phyloP scores from a whole-genome alignment of 108 stramenopile genomes.

The Cyclotella cryptica region DNA sequence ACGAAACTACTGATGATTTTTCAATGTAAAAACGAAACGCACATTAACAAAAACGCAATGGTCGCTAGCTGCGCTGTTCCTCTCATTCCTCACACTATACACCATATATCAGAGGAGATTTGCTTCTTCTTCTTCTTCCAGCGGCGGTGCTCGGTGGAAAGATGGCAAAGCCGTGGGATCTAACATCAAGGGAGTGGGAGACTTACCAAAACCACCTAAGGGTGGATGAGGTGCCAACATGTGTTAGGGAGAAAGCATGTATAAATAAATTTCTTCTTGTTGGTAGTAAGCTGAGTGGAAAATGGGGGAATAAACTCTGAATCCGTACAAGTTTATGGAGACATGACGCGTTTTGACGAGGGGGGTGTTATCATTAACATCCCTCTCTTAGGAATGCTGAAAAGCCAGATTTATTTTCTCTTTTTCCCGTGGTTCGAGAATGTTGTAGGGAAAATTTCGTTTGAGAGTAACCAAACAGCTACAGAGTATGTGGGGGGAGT shows the following conservation, averaged over 20 bases:
- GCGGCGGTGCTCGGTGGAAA: constrained; percentile 35
- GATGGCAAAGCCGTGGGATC: constrained; percentile 50
- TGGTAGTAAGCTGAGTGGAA: background rate
- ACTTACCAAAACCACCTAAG: constrained; percentile 48
- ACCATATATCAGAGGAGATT: constrained; percentile 16
- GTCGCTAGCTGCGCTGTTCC: constrained; percentile 23
- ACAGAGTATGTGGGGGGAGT: too few relatives aligned
- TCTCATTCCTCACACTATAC: constrained; percentile 32
- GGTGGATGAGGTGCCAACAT: constrained; percentile 58
- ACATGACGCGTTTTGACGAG: constrained; percentile 34
- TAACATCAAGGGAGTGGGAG: constrained; percentile 55
- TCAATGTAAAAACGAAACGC: background rate
- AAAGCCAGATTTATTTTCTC: background rate
- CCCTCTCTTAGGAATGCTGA: constrained; percentile 29
- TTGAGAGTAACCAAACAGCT: too few relatives aligned
- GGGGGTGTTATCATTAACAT: background rate
- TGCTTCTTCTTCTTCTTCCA: constrained; percentile 27
- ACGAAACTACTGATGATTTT: too few relatives aligned
- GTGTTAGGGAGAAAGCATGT: constrained; percentile 48
- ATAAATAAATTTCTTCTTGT: constrained; percentile 31
- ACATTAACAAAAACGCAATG: background rate
- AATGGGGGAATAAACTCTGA: background rate
- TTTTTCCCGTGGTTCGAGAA: background rate
- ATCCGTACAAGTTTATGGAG: constrained; percentile 19
- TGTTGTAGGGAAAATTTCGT: background rate